These are phyloP conservation scores for Chaetomiaceae sp. DNA, from an alignment of 2,329 filamentous ascomycete species.

Conservation along the genomic window DNA sequence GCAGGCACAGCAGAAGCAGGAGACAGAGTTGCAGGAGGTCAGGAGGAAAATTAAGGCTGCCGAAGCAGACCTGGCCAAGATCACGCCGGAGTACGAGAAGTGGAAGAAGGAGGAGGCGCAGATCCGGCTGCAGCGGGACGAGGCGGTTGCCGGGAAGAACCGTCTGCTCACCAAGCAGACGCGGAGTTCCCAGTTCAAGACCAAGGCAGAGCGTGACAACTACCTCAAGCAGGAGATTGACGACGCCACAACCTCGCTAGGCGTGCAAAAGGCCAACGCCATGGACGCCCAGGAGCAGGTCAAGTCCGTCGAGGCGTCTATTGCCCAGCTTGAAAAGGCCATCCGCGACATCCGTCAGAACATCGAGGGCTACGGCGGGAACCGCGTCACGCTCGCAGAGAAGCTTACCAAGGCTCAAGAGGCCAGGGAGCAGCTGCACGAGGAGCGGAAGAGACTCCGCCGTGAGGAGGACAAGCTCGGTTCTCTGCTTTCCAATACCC, in stretches of 20 bases:
- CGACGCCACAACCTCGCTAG: constrained; percentile 71
- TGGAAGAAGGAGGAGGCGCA: constrained; percentile 69
- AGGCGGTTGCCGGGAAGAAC: constrained; percentile 68
- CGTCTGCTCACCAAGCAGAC: constrained; percentile 90
- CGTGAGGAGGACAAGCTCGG: constrained; percentile 85
- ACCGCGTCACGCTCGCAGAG: constrained; percentile 67
- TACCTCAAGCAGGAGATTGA: constrained; percentile 78
- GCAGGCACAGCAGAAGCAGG: constrained; percentile 65
- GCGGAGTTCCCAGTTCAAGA: constrained; percentile 79
- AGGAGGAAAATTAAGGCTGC: constrained; percentile 69
- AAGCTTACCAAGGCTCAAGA: constrained; percentile 75
- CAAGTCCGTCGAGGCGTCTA: constrained; percentile 63
- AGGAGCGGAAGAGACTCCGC: constrained; percentile 82
- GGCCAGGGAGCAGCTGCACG: constrained; percentile 70
- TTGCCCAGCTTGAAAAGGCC: constrained; percentile 67
- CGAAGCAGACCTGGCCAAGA: constrained; percentile 67
- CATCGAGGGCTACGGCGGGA: constrained; percentile 74
- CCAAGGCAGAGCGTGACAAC: constrained; percentile 80
- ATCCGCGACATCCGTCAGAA: constrained; percentile 65
- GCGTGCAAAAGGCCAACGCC: constrained; percentile 76
- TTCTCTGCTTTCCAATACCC: constrained; percentile 69
- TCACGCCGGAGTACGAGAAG: constrained; percentile 73
- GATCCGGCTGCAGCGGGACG: constrained; percentile 66
- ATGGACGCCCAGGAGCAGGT: constrained; percentile 84
- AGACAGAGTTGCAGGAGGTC: constrained; percentile 66